These are phyloP conservation scores for Globisporangium apiculatum DNA, from an alignment of 352 stramenopile species.

Conservation along the genomic window DNA sequence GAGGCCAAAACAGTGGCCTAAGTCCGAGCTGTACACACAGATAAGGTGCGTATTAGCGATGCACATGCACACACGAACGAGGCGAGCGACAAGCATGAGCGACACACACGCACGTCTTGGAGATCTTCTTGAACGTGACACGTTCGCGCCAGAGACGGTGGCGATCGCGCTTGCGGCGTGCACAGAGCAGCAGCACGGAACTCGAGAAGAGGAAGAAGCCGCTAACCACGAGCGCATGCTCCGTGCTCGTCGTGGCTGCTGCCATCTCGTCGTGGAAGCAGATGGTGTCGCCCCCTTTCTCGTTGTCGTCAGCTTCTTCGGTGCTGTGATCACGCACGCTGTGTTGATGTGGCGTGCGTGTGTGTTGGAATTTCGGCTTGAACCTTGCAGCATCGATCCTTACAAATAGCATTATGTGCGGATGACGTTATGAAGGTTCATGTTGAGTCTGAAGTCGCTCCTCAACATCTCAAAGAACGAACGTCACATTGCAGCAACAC, in stretches of 20 bases:
- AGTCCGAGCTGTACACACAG: slow-evolving; percentile 49
- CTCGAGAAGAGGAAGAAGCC: slow-evolving; percentile 75
- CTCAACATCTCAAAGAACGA: no score
- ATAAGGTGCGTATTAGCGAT: background rate
- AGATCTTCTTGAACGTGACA: slow-evolving; percentile 83
- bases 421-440: no score
- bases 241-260: slow-evolving; percentile 1
- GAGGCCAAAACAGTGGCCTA: slow-evolving; percentile 78
- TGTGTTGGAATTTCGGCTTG: background rate
- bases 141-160: slow-evolving; percentile 64
- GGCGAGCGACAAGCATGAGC: background rate
- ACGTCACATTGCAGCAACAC: no score
- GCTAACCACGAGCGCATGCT: slow-evolving; percentile 38
- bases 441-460: no score
- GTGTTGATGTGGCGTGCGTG: background rate
- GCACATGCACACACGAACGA: background rate
- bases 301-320: background rate
- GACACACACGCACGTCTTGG: slow-evolving; percentile 45
- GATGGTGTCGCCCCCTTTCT: background rate
- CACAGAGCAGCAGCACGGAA: slow-evolving; percentile 52
- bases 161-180: slow-evolving; percentile 58
- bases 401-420: no score
- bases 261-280: background rate
- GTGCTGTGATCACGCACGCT: background rate
- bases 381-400: no score